Percentiles rank a stretch among this genome's conserved stretches.
phyloP scores from a whole-genome alignment of 306 rosid species.

The Geum urbanum region DNA sequence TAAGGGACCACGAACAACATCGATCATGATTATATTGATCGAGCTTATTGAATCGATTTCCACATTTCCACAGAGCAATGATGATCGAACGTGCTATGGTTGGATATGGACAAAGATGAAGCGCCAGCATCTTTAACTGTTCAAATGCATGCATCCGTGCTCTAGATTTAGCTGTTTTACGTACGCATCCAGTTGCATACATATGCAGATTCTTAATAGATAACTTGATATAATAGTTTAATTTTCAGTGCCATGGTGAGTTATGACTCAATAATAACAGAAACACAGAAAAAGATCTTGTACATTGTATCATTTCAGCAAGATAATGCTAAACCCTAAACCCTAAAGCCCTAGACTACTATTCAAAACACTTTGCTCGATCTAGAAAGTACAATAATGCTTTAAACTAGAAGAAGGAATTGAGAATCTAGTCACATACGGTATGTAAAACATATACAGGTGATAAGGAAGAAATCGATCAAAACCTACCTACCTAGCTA shows the following conservation, averaged over 20 bases:
- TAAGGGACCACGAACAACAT: neutral
- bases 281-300: neutral
- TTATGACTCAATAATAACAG: neutral
- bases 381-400: neutral
- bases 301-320: neutral
- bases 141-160: neutral
- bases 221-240: neutral
- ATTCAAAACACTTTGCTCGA: neutral
- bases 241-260: neutral
- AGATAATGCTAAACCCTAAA: neutral
- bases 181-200: neutral
- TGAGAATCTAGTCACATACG: neutral
- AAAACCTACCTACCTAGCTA: neutral
- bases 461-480: neutral
- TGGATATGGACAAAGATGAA: neutral
- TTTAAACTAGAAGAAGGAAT: neutral
- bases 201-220: neutral
- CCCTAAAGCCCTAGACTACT: neutral
- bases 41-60: neutral
- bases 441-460: neutral
- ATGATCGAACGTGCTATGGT: neutral
- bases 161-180: too few relatives aligned
- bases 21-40: neutral
- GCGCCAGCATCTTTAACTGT: neutral
- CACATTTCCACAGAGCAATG: neutral